Percentiles rank a stretch among this genome's conserved stretches.
These are phyloP conservation scores for Phytophthora aleatoria DNA, from an alignment of 352 stramenopile species.

Conservation along the genomic window DNA sequence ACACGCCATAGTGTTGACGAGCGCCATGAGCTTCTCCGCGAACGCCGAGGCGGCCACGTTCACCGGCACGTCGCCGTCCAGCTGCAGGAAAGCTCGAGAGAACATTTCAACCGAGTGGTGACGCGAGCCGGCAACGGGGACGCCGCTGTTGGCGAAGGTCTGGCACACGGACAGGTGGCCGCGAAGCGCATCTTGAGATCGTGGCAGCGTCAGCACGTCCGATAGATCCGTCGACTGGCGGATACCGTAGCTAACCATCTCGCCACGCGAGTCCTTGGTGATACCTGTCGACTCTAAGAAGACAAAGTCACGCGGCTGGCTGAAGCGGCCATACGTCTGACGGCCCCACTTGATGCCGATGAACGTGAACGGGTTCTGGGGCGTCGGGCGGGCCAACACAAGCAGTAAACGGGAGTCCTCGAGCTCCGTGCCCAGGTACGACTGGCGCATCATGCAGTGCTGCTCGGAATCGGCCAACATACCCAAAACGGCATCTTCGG, in stretches of 20 bases:
- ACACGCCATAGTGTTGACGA: slow-evolving; percentile 44
- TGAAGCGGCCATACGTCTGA: slow-evolving; percentile 45
- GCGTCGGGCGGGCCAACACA: slow-evolving; percentile 36
- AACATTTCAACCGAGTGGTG: slow-evolving; percentile 49
- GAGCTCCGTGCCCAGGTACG: slow-evolving; percentile 44
- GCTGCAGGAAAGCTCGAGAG: slow-evolving; percentile 42
- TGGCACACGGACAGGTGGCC: slow-evolving; percentile 45
- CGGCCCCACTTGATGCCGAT: slow-evolving; percentile 52
- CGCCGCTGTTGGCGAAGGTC: slow-evolving; percentile 37
- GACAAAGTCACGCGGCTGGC: slow-evolving; percentile 48
- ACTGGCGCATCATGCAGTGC: slow-evolving; percentile 43
- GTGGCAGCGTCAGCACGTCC: slow-evolving; percentile 37
- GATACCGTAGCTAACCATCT: slow-evolving; percentile 40
- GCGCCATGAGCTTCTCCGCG: slow-evolving; percentile 41
- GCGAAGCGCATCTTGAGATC: slow-evolving; percentile 33
- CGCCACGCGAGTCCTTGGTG: slow-evolving; percentile 33
- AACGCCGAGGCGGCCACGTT: slow-evolving; percentile 35
- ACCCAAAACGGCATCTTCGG: slow-evolving; percentile 51
- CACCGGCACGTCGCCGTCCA: slow-evolving; percentile 41
- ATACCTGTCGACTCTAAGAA: slow-evolving; percentile 55
- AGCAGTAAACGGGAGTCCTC: slow-evolving; percentile 45
- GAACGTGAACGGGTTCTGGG: slow-evolving; percentile 50
- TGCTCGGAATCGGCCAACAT: slow-evolving; percentile 48
- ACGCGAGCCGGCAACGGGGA: slow-evolving; percentile 22
- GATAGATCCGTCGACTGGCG: slow-evolving; percentile 38